Evolutionary conservation across 352 stramenopile genomes (phyloP).

Genomic region (Saprolegnia diclina): DNA sequence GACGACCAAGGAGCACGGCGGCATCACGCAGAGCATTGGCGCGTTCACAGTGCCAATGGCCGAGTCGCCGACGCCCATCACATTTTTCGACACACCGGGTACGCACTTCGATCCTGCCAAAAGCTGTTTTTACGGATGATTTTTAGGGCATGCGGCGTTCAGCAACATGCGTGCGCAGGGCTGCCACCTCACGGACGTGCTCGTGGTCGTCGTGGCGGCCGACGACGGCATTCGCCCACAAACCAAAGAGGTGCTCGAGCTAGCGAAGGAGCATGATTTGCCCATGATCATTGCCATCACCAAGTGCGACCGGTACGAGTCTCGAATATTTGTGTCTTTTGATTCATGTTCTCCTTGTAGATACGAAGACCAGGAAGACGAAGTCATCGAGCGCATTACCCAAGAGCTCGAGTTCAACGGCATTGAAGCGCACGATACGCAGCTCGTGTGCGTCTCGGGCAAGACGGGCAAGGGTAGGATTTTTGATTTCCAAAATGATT

Average conservation of each 20-base stretch:
- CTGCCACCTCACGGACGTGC: constrained; percentile 96
- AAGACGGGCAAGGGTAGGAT: constrained; percentile 84
- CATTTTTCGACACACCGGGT: constrained; percentile 99
- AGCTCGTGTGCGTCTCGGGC: constrained; percentile 93
- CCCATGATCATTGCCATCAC: constrained; percentile 97
- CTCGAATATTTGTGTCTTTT: neutral
- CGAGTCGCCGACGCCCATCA: constrained; percentile 75
- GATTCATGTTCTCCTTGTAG: neutral
- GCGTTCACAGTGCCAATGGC: constrained; percentile 95
- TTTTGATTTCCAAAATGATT: constrained; percentile 1
- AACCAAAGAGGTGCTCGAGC: constrained; percentile 93
- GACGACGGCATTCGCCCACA: constrained; percentile 98
- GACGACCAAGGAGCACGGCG: constrained; percentile 96
- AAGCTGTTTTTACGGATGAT: neutral
- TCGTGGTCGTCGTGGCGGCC: constrained; percentile 96
- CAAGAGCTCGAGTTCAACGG: constrained; percentile 91
- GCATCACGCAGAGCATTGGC: constrained; percentile 98
- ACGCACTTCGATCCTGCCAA: neutral
- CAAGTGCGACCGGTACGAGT: constrained; percentile 91
- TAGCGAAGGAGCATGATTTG: constrained; percentile 92
- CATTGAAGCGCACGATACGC: constrained; percentile 91
- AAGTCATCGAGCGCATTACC: constrained; percentile 60
- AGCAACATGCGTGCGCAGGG: constrained; percentile 95
- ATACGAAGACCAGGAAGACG: constrained; percentile 47
- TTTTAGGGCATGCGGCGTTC: constrained; percentile 92